Percentiles rank a stretch among this genome's conserved stretches.
Evolutionary conservation across 768 basidiomycete species (phyloP).

Genomic region (Boletus sensibilis): DNA sequence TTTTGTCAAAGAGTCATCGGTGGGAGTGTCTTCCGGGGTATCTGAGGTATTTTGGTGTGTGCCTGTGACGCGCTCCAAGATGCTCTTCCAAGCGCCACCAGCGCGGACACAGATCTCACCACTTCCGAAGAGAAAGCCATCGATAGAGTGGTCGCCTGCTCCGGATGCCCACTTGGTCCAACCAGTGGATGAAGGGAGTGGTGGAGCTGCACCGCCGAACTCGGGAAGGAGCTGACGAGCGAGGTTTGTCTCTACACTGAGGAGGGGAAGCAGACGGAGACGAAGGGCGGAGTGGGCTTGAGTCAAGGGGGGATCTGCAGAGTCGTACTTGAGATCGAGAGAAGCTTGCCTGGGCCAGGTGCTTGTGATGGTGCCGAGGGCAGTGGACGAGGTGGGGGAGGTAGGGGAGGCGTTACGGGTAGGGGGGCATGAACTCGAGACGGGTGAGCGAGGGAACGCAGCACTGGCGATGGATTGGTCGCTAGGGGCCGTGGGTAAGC

Average conservation of each 20-base stretch:
- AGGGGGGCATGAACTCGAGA: not conserved
- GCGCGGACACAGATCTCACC: slow-evolving; percentile 52
- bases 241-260: slow-evolving; percentile 54
- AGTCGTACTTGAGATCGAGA: not conserved
- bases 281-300: slow-evolving; percentile 27
- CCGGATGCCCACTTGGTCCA: slow-evolving; percentile 29
- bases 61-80: slow-evolving; percentile 34
- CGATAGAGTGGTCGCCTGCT: not conserved
- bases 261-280: slow-evolving; percentile 48
- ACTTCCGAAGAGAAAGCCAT: not conserved
- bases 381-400: not conserved
- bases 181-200: slow-evolving; percentile 27
- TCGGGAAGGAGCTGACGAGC: slow-evolving; percentile 51
- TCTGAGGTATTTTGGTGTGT: not conserved
- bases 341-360: not conserved
- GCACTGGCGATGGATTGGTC: not conserved
- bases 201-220: slow-evolving; percentile 15
- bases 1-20: slow-evolving; percentile 9
- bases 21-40: not conserved
- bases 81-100: slow-evolving; percentile 57
- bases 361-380: not conserved
- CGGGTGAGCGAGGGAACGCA: not conserved
- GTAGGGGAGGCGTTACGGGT: not conserved
- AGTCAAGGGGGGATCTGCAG: slow-evolving; percentile 20
- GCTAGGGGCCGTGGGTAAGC: not conserved